Evolutionary conservation across 2,329 filamentous ascomycete species (phyloP).

Genomic region (Exophiala xenobiotica): DNA sequence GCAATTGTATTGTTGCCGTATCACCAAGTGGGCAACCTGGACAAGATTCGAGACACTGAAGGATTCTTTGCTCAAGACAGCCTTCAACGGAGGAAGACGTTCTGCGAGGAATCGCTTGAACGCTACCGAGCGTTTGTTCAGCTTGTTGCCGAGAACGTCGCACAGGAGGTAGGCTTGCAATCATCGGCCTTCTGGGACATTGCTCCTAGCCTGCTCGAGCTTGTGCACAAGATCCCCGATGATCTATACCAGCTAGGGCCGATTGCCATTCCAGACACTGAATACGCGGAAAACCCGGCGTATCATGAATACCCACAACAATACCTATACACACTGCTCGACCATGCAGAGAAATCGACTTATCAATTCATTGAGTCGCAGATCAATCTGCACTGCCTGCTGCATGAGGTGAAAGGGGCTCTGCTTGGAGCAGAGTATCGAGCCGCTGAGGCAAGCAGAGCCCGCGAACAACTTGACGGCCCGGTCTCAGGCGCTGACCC

Average conservation of each 20-base stretch:
- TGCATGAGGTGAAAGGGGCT: constrained; percentile 85
- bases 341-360: constrained; percentile 86
- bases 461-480: constrained; percentile 36
- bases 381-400: constrained; percentile 81
- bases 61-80: constrained; percentile 81
- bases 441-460: constrained; percentile 65
- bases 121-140: constrained; percentile 74
- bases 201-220: constrained; percentile 72
- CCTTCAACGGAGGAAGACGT: constrained; percentile 67
- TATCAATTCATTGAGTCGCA: constrained; percentile 97
- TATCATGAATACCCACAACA: constrained; percentile 82
- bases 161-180: constrained; percentile 84
- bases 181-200: constrained; percentile 98
- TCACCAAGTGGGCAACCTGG: constrained; percentile 67
- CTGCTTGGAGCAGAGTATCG: constrained; percentile 68
- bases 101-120: constrained; percentile 68
- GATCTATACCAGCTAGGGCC: constrained; percentile 34
- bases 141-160: constrained; percentile 80
- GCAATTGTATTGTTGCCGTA: constrained; percentile 83
- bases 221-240: constrained; percentile 65
- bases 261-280: constrained; percentile 73
- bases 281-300: constrained; percentile 80
- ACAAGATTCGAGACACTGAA: constrained; percentile 76
- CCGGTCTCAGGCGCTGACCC: constrained; percentile 38
- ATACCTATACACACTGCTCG: constrained; percentile 81